Evolutionary conservation across 495 filamentous ascomycete species (phyloP).

Genomic region (Penicillium argentinense): DNA sequence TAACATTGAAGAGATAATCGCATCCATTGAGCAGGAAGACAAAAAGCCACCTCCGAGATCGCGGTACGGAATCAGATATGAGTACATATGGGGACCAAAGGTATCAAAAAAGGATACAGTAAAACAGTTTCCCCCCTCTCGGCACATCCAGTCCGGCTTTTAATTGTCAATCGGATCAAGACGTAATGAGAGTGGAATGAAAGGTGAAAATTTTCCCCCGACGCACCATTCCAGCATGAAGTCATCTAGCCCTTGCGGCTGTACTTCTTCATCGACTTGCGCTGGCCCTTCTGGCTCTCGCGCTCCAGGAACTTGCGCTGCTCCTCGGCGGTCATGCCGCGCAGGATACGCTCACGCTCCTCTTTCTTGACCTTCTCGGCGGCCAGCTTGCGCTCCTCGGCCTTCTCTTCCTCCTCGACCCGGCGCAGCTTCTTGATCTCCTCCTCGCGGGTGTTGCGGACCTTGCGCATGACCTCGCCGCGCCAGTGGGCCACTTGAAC

Average conservation of each 20-base stretch:
- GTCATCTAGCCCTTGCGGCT: conserved; percentile 43
- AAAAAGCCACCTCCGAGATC: conserved; percentile 6
- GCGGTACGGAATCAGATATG: conserved; percentile 15
- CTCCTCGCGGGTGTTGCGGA: conserved; percentile 77
- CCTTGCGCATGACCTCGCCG: conserved; percentile 81
- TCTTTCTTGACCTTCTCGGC: conserved; percentile 87
- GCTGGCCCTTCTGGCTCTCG: conserved; percentile 80
- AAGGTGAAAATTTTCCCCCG: conserved; percentile 7
- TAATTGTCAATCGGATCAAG: no score
- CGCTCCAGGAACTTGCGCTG: conserved; percentile 94
- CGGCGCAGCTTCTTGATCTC: conserved; percentile 77
- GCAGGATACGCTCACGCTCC: conserved; percentile 82
- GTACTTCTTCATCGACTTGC: conserved; percentile 70
- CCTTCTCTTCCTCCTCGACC: conserved; percentile 86
- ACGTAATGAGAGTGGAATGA: conserved; percentile 11
- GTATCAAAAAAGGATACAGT: conserved; percentile 25
- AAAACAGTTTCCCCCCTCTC: conserved; percentile 22
- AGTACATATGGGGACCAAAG: conserved; percentile 27
- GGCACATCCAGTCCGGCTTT: no score
- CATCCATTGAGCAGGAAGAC: background rate
- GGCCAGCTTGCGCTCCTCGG: conserved; percentile 77
- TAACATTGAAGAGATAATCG: conserved; percentile 11
- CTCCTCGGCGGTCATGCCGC: conserved; percentile 83
- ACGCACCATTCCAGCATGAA: no score
- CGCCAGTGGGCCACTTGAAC: conserved; percentile 79